phyloP scores from a whole-genome alignment of 2,329 filamentous ascomycete species.

The Botryotinia convoluta region DNA sequence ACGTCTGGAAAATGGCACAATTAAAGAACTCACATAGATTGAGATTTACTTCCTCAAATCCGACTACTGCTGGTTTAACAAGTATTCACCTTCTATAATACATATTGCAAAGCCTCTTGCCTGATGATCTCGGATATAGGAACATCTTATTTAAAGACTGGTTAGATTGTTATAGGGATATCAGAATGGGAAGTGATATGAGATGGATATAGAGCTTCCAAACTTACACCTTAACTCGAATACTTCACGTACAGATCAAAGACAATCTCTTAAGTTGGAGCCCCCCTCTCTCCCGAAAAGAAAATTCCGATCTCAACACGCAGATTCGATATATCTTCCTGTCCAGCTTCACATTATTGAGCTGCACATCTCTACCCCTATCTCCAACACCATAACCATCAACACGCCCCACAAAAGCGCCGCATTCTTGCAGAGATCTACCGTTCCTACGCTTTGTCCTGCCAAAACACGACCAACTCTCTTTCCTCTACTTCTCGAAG shows the following conservation, averaged over 20 bases:
- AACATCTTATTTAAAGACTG: not conserved
- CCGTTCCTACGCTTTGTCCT: not conserved
- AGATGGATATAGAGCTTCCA: not conserved
- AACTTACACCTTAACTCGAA: not conserved
- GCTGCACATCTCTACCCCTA: no score
- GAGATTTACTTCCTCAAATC: constrained; percentile 73
- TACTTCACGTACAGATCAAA: not conserved
- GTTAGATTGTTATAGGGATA: not conserved
- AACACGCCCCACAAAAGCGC: not conserved
- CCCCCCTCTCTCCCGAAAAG: no score
- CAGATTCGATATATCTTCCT: not conserved
- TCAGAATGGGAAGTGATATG: constrained; percentile 20
- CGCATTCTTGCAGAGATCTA: not conserved
- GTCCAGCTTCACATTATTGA: no score
- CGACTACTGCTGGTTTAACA: constrained; percentile 67
- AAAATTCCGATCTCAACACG: no score
- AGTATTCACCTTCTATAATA: constrained; percentile 57
- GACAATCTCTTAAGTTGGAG: rapidly evolving
- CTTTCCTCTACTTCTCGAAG: not conserved
- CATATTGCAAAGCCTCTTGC: constrained; percentile 57
- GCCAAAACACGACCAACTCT: not conserved
- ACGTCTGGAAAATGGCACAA: constrained; percentile 43
- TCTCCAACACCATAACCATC: not conserved
- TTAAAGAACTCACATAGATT: constrained; percentile 39
- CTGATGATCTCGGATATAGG: constrained; percentile 34